Conservation (phyloP, 495 filamentous ascomycete species). For the Xanthoparmelia taractica region DNA sequence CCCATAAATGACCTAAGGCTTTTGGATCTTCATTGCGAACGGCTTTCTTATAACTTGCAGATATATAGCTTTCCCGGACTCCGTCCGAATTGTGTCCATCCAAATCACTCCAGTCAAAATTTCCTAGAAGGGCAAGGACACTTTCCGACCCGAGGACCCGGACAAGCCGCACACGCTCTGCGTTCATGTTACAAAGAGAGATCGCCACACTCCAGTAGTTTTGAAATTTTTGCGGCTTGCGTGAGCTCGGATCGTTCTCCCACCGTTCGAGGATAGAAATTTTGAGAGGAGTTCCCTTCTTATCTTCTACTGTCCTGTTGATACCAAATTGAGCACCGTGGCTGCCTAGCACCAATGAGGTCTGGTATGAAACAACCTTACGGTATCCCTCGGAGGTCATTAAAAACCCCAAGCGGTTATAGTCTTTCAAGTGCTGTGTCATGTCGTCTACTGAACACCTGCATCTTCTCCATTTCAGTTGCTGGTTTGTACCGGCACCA, state of each 20-base stretch:
- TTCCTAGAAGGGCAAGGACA: background rate
- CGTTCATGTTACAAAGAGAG: background rate
- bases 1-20: background rate
- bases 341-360: background rate
- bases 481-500: background rate
- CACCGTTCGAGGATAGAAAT: background rate
- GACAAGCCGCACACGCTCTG: background rate
- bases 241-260: background rate
- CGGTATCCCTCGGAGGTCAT: slow-evolving; percentile 4
- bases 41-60: background rate
- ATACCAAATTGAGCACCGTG: background rate
- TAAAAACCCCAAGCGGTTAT: background rate
- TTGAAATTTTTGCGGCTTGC: background rate
- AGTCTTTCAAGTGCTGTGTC: background rate
- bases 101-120: background rate
- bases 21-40: background rate
- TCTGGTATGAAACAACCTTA: background rate
- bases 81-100: background rate
- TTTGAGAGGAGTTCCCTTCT: background rate
- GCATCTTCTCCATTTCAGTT: background rate
- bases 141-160: background rate
- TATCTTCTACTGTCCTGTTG: background rate
- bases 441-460: background rate
- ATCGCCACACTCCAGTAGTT: background rate
- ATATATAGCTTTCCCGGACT: no score